Evolutionary conservation across 2,329 filamentous ascomycete genomes (phyloP), one percentile per base, ranked within the genome.

Genomic region (Harringtonia aguacate): DNA sequence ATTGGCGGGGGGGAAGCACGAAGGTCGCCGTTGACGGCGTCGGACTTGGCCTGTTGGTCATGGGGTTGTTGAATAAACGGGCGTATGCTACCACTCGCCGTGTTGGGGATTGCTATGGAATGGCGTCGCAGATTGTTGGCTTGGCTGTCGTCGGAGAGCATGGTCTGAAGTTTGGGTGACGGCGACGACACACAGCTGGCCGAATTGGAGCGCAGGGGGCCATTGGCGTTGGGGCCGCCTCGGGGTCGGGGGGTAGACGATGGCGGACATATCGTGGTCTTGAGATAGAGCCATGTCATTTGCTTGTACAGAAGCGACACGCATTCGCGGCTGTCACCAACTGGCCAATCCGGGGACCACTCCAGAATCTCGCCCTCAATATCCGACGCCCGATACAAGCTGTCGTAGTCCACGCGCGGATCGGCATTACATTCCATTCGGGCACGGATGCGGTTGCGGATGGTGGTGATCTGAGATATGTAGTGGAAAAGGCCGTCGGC

Each of bases 401-500:
- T 81, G 21, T 75, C 71, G 56, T 87, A 88, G 59, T 88, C 81
- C 35, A 89, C 80, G 0, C 75, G 70, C 0, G 84, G 84, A 41
- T 86, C 79, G 3, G 76, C 63, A 4, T 75, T 66, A 43, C 73
- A 57, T 43, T 70, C 64, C 52, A 87, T 80, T 41, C 86, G 79
- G 28, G 69, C 66, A 7, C 88, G 77, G 48, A 94, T 84, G 3
- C 71, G 72, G 59, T 89, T 83, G 35, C 87, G 76, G 31, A 95
- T 75, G 13, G 76, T 75, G 2, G 85, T 87, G 48, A 94, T 90
- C 55, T 85, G 78, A 8, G 82, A 81, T 27, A 95, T 79, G 56
- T 84, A 81, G 29, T 75, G 73, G 57, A 94, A 88, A 2, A 95
- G 68, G 1, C 86, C 86, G 55, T 95, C 87, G 34, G 84, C 79